phyloP scores from a whole-genome alignment of 1,284 basidiomycete species.

The Polyporus tsugae region DNA sequence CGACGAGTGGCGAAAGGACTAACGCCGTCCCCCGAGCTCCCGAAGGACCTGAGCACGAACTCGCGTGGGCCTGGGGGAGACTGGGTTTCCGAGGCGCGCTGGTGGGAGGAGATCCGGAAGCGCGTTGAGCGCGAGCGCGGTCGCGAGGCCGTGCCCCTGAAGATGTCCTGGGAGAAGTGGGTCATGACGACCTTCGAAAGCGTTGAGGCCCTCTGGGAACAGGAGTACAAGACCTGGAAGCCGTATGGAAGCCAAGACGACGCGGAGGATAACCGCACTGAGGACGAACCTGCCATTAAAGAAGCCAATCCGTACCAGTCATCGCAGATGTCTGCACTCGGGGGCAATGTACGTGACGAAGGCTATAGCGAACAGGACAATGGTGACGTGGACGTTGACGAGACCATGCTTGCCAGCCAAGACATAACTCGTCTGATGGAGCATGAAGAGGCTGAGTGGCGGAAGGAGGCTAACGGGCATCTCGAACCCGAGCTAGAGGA shows the following conservation, averaged over 20 bases:
- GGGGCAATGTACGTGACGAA: neutral
- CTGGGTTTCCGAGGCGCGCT: conserved; percentile 76
- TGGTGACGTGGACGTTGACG: conserved; percentile 59
- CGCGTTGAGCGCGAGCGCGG: conserved; percentile 62
- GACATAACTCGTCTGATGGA: conserved; percentile 55
- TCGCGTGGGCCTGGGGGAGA: conserved; percentile 61
- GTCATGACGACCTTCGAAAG: conserved; percentile 92
- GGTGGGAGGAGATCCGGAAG: conserved; percentile 69
- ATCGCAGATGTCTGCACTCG: conserved; percentile 13
- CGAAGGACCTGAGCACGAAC: conserved; percentile 69
- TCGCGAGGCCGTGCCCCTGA: conserved; percentile 37
- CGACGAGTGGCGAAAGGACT: conserved; percentile 74
- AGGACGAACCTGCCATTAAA: conserved; percentile 1
- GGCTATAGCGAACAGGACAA: conserved; percentile 29
- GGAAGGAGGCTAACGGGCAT: conserved; percentile 37
- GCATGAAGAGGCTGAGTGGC: conserved; percentile 48
- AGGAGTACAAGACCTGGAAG: conserved; percentile 63
- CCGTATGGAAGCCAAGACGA: conserved; percentile 40
- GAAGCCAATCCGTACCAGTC: conserved; percentile 43
- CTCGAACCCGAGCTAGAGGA: conserved; percentile 41
- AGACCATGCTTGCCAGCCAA: conserved; percentile 59
- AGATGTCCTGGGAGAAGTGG: conserved; percentile 62
- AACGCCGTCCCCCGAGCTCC: conserved; percentile 71
- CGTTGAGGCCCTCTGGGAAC: conserved; percentile 78
- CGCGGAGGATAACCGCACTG: neutral